Base-by-base conservation (phyloP, 345 rosid species). In the Populus alba region DNA sequence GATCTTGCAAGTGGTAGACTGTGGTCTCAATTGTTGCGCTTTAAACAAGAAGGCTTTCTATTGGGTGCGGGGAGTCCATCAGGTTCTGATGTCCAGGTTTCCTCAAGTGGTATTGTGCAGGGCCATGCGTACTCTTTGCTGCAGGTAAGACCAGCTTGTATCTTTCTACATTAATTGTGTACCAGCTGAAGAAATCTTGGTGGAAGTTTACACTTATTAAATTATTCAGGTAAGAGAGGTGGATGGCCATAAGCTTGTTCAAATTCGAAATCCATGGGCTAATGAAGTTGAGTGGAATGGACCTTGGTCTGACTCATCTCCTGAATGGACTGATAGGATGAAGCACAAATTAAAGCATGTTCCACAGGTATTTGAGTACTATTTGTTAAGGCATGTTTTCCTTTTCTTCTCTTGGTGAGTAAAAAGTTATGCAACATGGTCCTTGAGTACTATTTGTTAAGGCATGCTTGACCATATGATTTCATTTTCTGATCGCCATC, bases 1-100 rank as follows among this genome's bases (percentile, higher is more conserved):
- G 99, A 97, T 87, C 98, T 94, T 76, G 99, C 99, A 37, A 97
- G 99, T 76, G 99, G 99, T 78, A 90, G 99, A 81, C 89, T 97
- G 70, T 97, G 99, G 99, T 94, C 99, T 82, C 99, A 97, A 72
- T 82, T 97, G 83, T 85, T 97, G 80, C 97, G 98, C 69, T 97
- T 94, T 81, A 97, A 97, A 81, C 98, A 91, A 78, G 98, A 97
- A 85, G 99, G 98, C 22, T 97, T 97, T 85, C 90, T 97, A 75
- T 98, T 97, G 79, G 99, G 99, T 77, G 99, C 99, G 63, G 99
- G 99, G 79, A 97, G 99, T 87, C 99, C 99, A 70, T 97, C 99
- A 4, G 99, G 99, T 76, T 97, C 99, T 66, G 99, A 97, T 89
- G 98, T 92, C 49, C 99, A 94, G 78, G 83, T 97, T 77, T 97